Conservation (phyloP, 2,329 filamentous ascomycete species). For the Exophiala viscosa region DNA sequence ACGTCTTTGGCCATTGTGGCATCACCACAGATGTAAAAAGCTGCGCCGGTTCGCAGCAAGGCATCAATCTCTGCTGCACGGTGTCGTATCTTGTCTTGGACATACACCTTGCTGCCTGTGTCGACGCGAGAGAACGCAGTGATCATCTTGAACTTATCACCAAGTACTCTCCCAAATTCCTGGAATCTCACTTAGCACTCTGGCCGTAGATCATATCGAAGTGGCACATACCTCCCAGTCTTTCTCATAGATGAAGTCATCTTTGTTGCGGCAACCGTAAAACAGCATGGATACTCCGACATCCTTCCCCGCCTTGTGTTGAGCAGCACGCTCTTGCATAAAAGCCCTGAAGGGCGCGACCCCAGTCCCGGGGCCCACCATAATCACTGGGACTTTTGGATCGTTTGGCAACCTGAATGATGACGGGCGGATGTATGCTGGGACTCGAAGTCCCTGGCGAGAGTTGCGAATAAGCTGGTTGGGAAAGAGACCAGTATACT, state of each 20-base stretch:
- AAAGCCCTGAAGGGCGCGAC: conserved; percentile 97
- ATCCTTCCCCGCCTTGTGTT: conserved; percentile 71
- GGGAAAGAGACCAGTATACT: conserved; percentile 81
- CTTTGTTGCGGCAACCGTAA: conserved; percentile 88
- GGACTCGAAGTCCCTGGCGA: conserved; percentile 91
- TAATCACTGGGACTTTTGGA: conserved; percentile 86
- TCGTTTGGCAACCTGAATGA: conserved; percentile 99
- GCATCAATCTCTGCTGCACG: conserved; percentile 79
- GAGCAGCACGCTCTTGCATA: conserved; percentile 84
- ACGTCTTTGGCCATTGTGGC: conserved; percentile 96
- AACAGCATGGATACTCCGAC: conserved; percentile 89
- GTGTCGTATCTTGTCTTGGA: conserved; percentile 88
- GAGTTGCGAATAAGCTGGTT: conserved; percentile 91
- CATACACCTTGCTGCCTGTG: conserved; percentile 79
- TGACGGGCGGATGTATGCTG: conserved; percentile 92
- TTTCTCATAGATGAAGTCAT: conserved; percentile 87
- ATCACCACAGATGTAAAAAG: conserved; percentile 97
- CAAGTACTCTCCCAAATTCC: conserved; percentile 78
- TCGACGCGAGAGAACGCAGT: conserved; percentile 90
- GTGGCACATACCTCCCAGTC: conserved; percentile 78
- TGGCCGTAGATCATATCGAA: not conserved
- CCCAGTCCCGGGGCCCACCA: conserved; percentile 94
- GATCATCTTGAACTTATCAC: conserved; percentile 84
- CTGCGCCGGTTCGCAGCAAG: conserved; percentile 76
- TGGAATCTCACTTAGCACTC: conserved; percentile 39